phyloP scores from a whole-genome alignment of 2,329 filamentous ascomycete genomes.

The Phoma sp. region DNA sequence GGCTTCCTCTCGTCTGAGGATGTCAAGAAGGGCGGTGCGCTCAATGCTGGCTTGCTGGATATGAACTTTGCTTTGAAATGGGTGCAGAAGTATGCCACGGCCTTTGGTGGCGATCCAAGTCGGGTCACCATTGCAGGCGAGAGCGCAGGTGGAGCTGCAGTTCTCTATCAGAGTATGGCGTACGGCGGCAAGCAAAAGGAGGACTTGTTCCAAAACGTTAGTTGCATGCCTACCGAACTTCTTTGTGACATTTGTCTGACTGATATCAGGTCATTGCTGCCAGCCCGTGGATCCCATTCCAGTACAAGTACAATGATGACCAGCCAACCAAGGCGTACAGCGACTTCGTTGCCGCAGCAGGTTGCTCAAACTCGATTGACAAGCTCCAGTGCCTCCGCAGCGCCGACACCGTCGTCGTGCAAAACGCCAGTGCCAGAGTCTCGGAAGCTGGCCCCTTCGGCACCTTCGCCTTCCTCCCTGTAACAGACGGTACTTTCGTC shows the following conservation, averaged over 20 bases:
- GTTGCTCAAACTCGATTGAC: slow-evolving; percentile 28
- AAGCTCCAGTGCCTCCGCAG: slow-evolving; percentile 38
- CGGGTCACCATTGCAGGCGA: slow-evolving; percentile 67
- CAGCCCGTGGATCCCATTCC: slow-evolving; percentile 42
- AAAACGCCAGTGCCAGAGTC: slow-evolving; percentile 39
- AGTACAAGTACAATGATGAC: slow-evolving; percentile 41
- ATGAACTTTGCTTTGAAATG: slow-evolving; percentile 66
- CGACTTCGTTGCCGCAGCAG: slow-evolving; percentile 36
- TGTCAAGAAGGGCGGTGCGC: slow-evolving; percentile 60
- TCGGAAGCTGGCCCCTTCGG: slow-evolving; percentile 46
- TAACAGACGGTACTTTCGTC: slow-evolving; percentile 50
- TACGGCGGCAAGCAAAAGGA: slow-evolving; percentile 46
- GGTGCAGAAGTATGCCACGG: slow-evolving; percentile 64
- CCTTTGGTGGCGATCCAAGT: slow-evolving; percentile 60
- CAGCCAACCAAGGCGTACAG: slow-evolving; percentile 40
- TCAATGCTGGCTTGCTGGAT: slow-evolving; percentile 70
- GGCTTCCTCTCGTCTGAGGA: slow-evolving; percentile 67
- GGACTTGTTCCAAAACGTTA: slow-evolving; percentile 40
- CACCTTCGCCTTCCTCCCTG: slow-evolving; percentile 51
- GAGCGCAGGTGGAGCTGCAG: slow-evolving; percentile 66
- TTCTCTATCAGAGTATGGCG: slow-evolving; percentile 51
- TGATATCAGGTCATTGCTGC: slow-evolving; percentile 34
- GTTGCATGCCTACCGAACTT: slow-evolving; percentile 21
- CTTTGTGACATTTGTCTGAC: slow-evolving; percentile 24
- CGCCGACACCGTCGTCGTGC: slow-evolving; percentile 31